Evolutionary conservation across 768 basidiomycete genomes (phyloP), one percentile per base, ranked within the genome.

Genomic region (Lactarius quietus): DNA sequence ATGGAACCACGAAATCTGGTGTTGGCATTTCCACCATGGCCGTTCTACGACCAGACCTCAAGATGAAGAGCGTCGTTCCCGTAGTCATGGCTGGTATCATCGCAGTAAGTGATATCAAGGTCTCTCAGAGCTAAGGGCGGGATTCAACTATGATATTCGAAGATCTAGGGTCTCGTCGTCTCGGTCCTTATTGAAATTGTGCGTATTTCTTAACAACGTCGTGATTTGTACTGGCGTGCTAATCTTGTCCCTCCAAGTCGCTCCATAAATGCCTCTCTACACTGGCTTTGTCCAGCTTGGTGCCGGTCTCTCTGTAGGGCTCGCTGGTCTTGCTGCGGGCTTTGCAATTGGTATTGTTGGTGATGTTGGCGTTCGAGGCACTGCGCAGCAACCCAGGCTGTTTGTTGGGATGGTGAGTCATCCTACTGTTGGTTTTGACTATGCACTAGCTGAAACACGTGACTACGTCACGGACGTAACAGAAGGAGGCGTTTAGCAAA

Each of bases 31-130:
- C 94, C 63, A 95, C 97, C 70, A 98, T 98, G 68, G 95, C 95
- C 61, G 86, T 88, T 55, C 94, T 98, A 79, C 87, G 85, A 73
- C 97, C 97, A 66, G 97, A 99, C 74, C 83, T 98, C 70, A 93
- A 98, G 75, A 99, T 99, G 97, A 65, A 65, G 55, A 65, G 60
- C n/a, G 53, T 63, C 23, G 86, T 98, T 55, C 95, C 95, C 56
- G 95, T 98, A 77, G 89, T 99, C 78, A 98, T 98, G 96, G 96
- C 96, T 84, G 96, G 96, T 98, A 98, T 98, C 81, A 98, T 98
- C 79, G 96, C 92, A 76, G 96, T 98, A 97, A 97, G 93, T 95
- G n/a, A n/a, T 62, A 95, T 68, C 96, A 95, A 59, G 95, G 96
- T 82, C 82, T 39, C 28, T 23, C 36, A 18, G 26, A 29, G 17